Percentiles rank a stretch among this genome's conserved stretches.
Evolutionary conservation across 129 eudicot species (phyloP).

Genomic region (Kitagawia praeruptora): DNA sequence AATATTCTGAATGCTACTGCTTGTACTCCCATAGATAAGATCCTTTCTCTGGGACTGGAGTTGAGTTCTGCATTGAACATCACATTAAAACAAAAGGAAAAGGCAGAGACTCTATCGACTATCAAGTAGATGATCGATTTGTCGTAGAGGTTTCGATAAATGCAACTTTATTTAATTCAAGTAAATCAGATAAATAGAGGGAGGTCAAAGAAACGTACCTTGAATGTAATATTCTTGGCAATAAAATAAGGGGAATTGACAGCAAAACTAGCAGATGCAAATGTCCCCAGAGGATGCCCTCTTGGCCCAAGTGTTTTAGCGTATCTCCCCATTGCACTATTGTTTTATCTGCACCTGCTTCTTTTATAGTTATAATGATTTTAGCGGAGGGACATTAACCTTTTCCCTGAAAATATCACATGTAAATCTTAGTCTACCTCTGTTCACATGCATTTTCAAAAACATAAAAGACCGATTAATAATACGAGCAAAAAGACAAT

Average conservation of each 20-base stretch:
- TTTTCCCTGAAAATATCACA: constrained; percentile 53
- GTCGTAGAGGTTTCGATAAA: background rate
- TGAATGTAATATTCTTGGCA: constrained; percentile 76
- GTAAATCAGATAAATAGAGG: too few relatives aligned
- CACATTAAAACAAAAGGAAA: background rate
- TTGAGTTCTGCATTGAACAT: constrained; percentile 58
- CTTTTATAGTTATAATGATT: constrained; percentile 80
- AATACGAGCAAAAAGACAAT: constrained; percentile 4
- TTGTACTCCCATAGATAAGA: constrained; percentile 60
- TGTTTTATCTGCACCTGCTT: constrained; percentile 82
- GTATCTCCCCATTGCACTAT: constrained; percentile 92
- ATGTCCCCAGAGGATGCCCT: constrained; percentile 79
- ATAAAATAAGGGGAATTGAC: constrained; percentile 86
- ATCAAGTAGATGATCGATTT: background rate
- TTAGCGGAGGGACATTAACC: constrained; percentile 62
- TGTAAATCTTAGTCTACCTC: background rate
- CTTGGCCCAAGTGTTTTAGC: constrained; percentile 68
- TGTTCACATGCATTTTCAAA: constrained; percentile 2
- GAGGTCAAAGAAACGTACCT: constrained; percentile 30
- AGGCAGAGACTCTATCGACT: background rate
- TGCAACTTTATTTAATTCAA: background rate
- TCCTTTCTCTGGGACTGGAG: constrained; percentile 80
- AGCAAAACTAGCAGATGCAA: constrained; percentile 87
- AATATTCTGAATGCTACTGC: constrained; percentile 90
- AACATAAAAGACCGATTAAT: background rate